A percentile compares a stretch with the other conserved stretches of the same genome.
phyloP scores from a whole-genome alignment of 176 grass and related monocot species.

The bread wheat (Triticum aestivum) region DNA sequence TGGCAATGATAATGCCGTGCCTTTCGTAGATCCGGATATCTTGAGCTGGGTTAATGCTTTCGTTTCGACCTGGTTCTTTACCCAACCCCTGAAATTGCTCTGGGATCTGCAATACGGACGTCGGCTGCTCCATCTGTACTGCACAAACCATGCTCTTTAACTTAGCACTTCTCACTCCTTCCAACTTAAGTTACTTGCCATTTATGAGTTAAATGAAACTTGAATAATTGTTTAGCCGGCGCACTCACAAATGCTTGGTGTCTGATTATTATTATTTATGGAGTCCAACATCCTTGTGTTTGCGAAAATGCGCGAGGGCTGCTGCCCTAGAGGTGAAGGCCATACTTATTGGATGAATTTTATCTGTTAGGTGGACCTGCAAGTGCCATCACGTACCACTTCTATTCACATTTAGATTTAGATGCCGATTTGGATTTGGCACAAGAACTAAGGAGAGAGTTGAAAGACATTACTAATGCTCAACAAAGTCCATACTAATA shows the following conservation, averaged over 20 bases:
- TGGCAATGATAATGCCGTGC: neutral
- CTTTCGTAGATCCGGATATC: neutral
- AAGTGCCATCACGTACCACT: neutral
- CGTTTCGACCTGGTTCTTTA: neutral
- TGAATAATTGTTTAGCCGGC: neutral
- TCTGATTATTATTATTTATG: neutral
- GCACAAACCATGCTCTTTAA: neutral
- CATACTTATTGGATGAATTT: neutral
- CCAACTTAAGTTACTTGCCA: neutral
- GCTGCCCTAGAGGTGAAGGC: neutral
- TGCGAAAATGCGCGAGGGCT: neutral
- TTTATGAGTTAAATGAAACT: conserved; percentile 3
- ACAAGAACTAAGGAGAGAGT: neutral
- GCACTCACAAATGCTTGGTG: neutral
- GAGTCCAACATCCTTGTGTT: neutral
- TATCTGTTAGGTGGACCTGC: neutral
- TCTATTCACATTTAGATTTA: neutral
- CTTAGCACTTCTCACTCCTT: neutral
- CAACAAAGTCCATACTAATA: no score
- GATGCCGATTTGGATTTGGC: neutral
- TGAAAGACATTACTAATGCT: no score
- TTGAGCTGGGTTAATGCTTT: neutral
- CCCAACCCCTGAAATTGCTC: neutral
- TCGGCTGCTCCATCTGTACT: neutral
- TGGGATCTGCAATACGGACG: no score